These are phyloP conservation scores for Lentinula detonsa DNA, from an alignment of 768 basidiomycete genomes.

Conservation along the genomic window DNA sequence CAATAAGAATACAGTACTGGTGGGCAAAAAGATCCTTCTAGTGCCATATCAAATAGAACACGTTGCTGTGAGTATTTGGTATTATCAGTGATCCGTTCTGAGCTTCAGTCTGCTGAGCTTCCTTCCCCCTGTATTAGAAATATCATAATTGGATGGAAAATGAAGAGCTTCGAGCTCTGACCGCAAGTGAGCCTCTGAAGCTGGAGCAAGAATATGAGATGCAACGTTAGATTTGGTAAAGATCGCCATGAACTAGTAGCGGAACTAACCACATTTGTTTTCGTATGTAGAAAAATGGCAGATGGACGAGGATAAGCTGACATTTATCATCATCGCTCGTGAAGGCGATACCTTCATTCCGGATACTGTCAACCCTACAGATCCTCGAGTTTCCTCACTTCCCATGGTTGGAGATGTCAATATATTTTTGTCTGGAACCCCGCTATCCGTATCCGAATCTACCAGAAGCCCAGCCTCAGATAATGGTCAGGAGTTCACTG, in stretches of 20 bases:
- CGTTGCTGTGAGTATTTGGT: conserved; percentile 31
- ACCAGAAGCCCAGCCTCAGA: conserved; percentile 20
- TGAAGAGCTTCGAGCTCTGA: conserved; percentile 64
- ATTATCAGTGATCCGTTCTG: not conserved
- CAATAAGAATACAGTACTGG: conserved; percentile 61
- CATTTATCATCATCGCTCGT: conserved; percentile 79
- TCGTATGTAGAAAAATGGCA: conserved; percentile 72
- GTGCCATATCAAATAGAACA: conserved; percentile 72
- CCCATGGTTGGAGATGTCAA: conserved; percentile 93
- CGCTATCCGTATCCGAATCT: conserved; percentile 10
- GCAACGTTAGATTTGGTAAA: conserved; percentile 54
- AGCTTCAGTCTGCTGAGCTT: not conserved
- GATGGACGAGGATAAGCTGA: conserved; percentile 82
- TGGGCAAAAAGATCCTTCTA: conserved; percentile 63
- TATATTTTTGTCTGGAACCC: conserved; percentile 66
- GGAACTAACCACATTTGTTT: not conserved
- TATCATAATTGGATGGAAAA: conserved; percentile 90
- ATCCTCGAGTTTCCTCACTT: conserved; percentile 26
- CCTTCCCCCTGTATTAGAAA: conserved; percentile 34
- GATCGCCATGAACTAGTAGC: not conserved
- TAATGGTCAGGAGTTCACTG: conserved; percentile 47
- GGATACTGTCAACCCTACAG: conserved; percentile 17
- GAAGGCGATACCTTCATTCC: conserved; percentile 11
- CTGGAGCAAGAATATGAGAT: conserved; percentile 83
- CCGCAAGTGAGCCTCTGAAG: conserved; percentile 79